phyloP scores from a whole-genome alignment of 75 land plant species.

The Pseudotsuga menziesii region DNA sequence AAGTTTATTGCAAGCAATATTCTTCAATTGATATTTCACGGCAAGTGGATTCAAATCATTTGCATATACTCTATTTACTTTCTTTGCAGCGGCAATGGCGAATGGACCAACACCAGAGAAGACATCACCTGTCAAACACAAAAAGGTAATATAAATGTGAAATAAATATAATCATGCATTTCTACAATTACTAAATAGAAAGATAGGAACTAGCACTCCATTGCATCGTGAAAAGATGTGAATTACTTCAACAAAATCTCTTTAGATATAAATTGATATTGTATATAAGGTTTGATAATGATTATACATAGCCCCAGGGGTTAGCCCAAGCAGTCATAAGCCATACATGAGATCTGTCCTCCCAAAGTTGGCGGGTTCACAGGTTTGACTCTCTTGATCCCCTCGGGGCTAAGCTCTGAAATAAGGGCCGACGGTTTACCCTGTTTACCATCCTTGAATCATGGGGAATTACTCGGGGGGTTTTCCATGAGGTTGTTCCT shows the following conservation, averaged over 20 bases:
- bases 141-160: conserved; percentile 1
- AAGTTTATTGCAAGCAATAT: conserved; percentile 64
- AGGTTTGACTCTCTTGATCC: too few relatives aligned
- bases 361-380: too few relatives aligned
- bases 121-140: conserved; percentile 69
- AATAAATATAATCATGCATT: neutral
- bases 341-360: too few relatives aligned
- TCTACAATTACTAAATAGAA: too few relatives aligned
- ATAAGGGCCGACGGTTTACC: too few relatives aligned
- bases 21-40: conserved; percentile 69
- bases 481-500: too few relatives aligned
- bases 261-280: neutral
- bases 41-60: conserved; percentile 88
- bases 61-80: conserved; percentile 84
- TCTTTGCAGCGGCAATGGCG: conserved; percentile 76
- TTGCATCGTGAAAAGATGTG: neutral
- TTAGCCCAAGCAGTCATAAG: too few relatives aligned
- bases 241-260: neutral
- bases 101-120: conserved; percentile 90
- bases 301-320: neutral
- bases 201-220: neutral
- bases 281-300: neutral
- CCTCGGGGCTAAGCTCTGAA: too few relatives aligned
- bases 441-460: too few relatives aligned
- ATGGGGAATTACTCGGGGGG: too few relatives aligned